These are phyloP conservation scores for Eucalyptus leucophloia DNA, from an alignment of 345 rosid species.

Conservation along the genomic window DNA sequence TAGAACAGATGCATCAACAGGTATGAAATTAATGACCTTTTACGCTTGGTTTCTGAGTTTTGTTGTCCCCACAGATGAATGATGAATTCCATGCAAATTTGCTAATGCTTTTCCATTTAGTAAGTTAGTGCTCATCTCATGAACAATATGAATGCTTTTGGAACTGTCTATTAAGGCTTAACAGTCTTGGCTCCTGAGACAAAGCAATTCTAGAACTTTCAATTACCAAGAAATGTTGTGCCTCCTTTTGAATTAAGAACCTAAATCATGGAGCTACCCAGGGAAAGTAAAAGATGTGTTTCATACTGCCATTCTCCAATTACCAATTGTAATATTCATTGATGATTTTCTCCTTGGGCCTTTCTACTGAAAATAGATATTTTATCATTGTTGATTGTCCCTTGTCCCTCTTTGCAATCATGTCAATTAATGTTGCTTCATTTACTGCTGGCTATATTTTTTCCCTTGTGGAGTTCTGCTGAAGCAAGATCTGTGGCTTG, in stretches of 20 bases:
- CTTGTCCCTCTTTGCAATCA: neutral
- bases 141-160: neutral
- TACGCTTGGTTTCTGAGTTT: neutral
- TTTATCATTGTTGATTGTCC: neutral
- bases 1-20: constrained; percentile 94
- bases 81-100: neutral
- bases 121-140: neutral
- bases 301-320: neutral
- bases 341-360: neutral
- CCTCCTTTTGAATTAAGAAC: neutral
- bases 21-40: constrained; percentile 13
- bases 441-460: neutral
- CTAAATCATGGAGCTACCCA: neutral
- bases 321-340: neutral
- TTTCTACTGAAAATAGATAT: neutral
- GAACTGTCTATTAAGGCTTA: neutral
- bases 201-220: neutral
- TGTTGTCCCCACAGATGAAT: neutral
- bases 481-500: neutral
- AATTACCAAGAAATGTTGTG: neutral
- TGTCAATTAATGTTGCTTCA: neutral
- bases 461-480: neutral
- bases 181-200: neutral
- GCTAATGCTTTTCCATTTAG: neutral
- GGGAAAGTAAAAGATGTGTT: neutral